Base-by-base conservation (phyloP, 2,329 filamentous ascomycete species). In the Hansfordia pulvinata region DNA sequence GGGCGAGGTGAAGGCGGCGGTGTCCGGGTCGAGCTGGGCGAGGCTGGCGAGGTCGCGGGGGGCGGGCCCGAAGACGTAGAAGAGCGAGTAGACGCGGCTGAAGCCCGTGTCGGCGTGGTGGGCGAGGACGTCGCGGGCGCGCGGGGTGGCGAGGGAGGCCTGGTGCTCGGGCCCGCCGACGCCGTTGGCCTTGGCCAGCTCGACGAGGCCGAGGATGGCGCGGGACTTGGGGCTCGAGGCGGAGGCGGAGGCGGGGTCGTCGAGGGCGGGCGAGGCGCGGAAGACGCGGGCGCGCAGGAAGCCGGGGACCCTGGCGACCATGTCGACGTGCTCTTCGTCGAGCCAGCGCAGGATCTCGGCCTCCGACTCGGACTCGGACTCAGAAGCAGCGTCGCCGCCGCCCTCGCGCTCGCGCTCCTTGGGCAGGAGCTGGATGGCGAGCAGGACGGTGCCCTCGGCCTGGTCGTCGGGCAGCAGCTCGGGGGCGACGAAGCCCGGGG, bases 61-160 rank as follows among this genome's bases (percentile, higher is more conserved):
- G 0, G 69, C 80, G 0, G 78, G 67, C 0, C 82, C 80, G 42
- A 93, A 92, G 8, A 77, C 74, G 49, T 90, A 86, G 49, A 82
- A 81, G 35, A 86, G 68, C 18, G 69, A 59, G 51, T 82, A 90
- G 0, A 62, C 60, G 11, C 78, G 63, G 23, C 71, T 61, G 8
- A 53, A 60, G 40, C 69, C 69, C 24, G 56, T 50, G 13, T 60
- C 63, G 8, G 82, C 64, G 10, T 71, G 62, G 18, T 72, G 66
- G 12, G 53, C 49, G 39, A 69, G 66, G 19, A 84, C 58, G 26
- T 72, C 60, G 3, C 60, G 57, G 10, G 62, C 56, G 67, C 76
- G 73, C 1, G 66, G 56, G 2, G 79, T 84, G 8, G 60, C 56
- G 38, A 62, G 69, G 2, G 76, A 64, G 1, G 73, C 70, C 41